A percentile compares a stretch with the other conserved stretches of the same genome.
phyloP scores from a whole-genome alignment of 139 green algal species.

The Asterochloris erici region DNA sequence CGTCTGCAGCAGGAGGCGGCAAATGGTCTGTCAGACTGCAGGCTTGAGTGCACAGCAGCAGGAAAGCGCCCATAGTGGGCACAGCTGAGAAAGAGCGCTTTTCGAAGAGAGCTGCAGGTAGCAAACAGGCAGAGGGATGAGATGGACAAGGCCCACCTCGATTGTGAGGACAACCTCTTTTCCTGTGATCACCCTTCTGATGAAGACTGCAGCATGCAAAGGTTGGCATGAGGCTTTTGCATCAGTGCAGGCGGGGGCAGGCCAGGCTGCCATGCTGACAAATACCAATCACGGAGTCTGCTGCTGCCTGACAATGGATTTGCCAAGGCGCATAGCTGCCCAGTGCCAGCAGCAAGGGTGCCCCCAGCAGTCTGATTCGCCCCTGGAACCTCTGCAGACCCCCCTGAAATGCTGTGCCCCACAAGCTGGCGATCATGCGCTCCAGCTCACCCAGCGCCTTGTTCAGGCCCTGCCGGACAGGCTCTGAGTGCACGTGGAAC shows the following conservation, averaged over 20 bases:
- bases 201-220: background rate
- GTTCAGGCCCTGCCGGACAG: too few species aligned
- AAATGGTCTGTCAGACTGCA: background rate
- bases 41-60: background rate
- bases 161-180: conserved; percentile 23
- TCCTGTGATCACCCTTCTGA: conserved; percentile 7
- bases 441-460: too few species aligned
- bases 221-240: background rate
- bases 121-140: background rate
- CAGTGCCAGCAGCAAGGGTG: background rate
- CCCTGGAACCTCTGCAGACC: too few species aligned
- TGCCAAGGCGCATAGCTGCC: too few species aligned
- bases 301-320: too few species aligned
- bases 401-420: too few species aligned
- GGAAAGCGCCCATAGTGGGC: background rate
- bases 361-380: too few species aligned
- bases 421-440: background rate
- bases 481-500: too few species aligned
- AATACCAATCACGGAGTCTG: background rate
- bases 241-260: background rate
- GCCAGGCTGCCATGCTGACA: background rate
- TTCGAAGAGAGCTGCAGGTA: background rate
- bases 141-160: background rate
- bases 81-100: background rate
- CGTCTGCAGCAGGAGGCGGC: conserved; percentile 6